phyloP scores from a whole-genome alignment of 352 stramenopile genomes.

The Globisporangium spinosum region DNA sequence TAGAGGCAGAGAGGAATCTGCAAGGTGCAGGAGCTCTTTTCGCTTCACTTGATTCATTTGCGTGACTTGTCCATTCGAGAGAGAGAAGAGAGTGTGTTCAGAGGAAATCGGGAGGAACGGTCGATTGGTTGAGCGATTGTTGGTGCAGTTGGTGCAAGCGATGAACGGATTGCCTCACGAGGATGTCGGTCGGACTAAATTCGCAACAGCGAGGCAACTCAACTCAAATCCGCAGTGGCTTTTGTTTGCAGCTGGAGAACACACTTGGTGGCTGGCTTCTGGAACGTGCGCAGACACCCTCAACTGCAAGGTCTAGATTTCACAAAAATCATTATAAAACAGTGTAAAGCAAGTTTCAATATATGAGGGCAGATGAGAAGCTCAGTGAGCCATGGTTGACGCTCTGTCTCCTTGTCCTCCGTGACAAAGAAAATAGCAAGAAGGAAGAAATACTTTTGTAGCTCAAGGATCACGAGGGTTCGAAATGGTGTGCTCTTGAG shows the following conservation, averaged over 20 bases:
- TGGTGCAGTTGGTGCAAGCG: neutral
- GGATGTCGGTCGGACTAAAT: neutral
- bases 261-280: neutral
- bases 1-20: neutral
- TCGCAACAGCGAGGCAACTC: too few relatives aligned
- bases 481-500: neutral
- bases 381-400: too few relatives aligned
- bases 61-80: neutral
- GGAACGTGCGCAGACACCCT: too few relatives aligned
- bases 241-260: neutral
- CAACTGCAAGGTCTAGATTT: too few relatives aligned
- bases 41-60: neutral
- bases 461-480: too few relatives aligned
- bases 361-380: too few relatives aligned
- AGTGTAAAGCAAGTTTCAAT: too few relatives aligned
- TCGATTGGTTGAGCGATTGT: neutral
- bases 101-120: neutral
- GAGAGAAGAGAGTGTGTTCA: neutral
- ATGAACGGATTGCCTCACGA: neutral
- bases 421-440: too few relatives aligned
- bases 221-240: too few relatives aligned
- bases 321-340: too few relatives aligned
- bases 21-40: neutral
- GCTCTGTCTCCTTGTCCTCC: too few relatives aligned
- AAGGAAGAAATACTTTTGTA: too few relatives aligned